Evolutionary conservation across 1,139 yeast genomes (phyloP), one percentile per base, ranked within the genome.

Genomic region (Pichia sp.): DNA sequence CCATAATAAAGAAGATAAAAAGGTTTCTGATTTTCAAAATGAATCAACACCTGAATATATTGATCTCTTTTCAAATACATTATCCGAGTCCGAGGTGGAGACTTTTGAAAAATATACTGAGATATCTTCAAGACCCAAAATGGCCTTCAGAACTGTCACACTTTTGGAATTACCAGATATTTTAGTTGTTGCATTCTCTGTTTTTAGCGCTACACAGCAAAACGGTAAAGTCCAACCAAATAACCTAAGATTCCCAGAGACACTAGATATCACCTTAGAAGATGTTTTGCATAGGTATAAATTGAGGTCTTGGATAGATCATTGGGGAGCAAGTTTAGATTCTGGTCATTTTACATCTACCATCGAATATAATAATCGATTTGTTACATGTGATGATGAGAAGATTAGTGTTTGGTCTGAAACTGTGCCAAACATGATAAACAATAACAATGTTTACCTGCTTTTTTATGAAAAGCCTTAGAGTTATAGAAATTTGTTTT

Each of bases 281-380:
- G 45, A 55, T 40, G 43, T 50, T 27, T 48, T 47, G 3, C 48
- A 48, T 16, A 49, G 47, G 34, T 92, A 90, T 62, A 78, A 77
- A 52, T 65, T 92, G 35, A 85, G 81, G 55, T 95, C 85, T 0
- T 95, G 90, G 33, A 92, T 90, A n/a, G 85, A 86, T 55, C 98
- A 92, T 64, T 75, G 71, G 51, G 97, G 98, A 2, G 67, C 70
- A 31, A 68, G 77, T 4, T 68, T 90, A 41, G 77, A 83, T 40
- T 87, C 95, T 3, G 97, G 98, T 0, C 98, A 92, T 64, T 92
- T 92, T 62, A 92, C 97, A 0, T 73, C 95, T 0, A 84, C 79
- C 57, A 95, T 87, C 3, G 69, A 79, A 55, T 61, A 71, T 16
- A 68, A 68, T 41, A 68, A 73, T 43, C 77, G 74, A 23, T 86